Evolutionary conservation across 192 early-diverging fungal genomes (phyloP).

Genomic region (Coemansia sp.): DNA sequence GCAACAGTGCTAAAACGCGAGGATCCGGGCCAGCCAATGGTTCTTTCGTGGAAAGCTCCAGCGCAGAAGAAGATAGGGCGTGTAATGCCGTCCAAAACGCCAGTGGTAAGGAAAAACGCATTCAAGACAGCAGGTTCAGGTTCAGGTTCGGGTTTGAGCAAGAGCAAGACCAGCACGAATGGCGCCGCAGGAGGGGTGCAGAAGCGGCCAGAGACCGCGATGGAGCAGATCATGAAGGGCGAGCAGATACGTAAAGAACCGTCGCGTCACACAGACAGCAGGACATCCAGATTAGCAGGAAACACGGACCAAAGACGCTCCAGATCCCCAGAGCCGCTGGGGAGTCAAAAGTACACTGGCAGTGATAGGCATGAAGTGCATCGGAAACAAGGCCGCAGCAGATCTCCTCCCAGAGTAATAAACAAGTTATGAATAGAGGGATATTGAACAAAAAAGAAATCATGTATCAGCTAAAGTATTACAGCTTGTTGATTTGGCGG

Average conservation of each 20-base stretch:
- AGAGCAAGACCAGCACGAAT: not conserved
- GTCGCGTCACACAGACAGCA: not conserved
- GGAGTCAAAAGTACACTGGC: not conserved
- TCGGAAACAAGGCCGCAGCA: not conserved
- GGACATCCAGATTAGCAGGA: not conserved
- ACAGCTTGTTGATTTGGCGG: constrained; percentile 76
- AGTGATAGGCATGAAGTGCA: not conserved
- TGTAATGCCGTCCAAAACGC: constrained; percentile 6
- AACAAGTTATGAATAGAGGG: not conserved
- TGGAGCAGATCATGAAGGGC: constrained; percentile 11
- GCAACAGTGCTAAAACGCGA: constrained; percentile 35
- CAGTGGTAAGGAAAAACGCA: constrained; percentile 26
- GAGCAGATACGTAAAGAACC: not conserved
- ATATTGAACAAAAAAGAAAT: not conserved
- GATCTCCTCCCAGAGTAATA: not conserved
- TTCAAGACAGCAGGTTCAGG: constrained; percentile 21
- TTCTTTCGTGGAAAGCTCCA: constrained; percentile 22
- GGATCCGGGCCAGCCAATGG: constrained; percentile 15
- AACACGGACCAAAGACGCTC: constrained; percentile 15
- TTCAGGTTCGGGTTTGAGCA: not conserved
- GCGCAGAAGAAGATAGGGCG: constrained; percentile 2
- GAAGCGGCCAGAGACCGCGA: constrained; percentile 3
- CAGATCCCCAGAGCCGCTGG: constrained; percentile 17
- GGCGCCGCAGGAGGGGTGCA: not conserved
- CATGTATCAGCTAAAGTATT: constrained; percentile 24